Conservation (phyloP, 2,329 filamentous ascomycete genomes). For the Beauveria rudraprayagi region DNA sequence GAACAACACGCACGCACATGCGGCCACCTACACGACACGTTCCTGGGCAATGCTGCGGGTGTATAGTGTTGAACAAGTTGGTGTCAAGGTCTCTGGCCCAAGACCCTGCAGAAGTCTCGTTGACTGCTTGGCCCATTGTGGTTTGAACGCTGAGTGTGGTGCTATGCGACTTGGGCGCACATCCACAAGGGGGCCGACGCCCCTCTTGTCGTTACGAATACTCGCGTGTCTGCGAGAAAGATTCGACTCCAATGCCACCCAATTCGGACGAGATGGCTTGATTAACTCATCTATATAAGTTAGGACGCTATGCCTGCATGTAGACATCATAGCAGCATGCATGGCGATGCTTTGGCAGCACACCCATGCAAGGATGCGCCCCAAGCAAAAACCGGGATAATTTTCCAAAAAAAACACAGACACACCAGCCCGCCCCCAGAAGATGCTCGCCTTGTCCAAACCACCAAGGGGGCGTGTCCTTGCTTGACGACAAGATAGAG, state of each 20-base stretch:
- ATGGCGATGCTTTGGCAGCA: not conserved
- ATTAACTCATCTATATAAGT: not conserved
- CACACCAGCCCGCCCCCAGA: not conserved
- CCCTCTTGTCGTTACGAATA: not conserved
- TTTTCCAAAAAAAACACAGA: not conserved
- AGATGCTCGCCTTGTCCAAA: not conserved
- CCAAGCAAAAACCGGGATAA: slow-evolving; percentile 1
- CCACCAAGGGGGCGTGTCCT: not conserved
- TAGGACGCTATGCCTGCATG: not conserved
- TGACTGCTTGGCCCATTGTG: slow-evolving; percentile 5
- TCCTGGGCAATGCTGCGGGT: slow-evolving; percentile 15
- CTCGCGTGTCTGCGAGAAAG: not conserved
- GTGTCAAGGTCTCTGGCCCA: slow-evolving; percentile 16
- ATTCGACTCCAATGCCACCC: not conserved
- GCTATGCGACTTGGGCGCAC: slow-evolving; percentile 8
- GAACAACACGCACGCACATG: slow-evolving; percentile 11
- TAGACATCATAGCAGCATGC: not conserved
- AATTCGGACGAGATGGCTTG: not conserved
- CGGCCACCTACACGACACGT: slow-evolving; percentile 15
- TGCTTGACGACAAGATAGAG: not conserved
- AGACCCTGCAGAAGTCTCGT: slow-evolving; percentile 20
- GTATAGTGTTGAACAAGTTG: slow-evolving; percentile 3
- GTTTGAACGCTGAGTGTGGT: slow-evolving; percentile 3
- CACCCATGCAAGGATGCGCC: not conserved
- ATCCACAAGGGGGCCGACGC: slow-evolving; percentile 1